These are phyloP conservation scores for Trypanosoma grayi DNA, from an alignment of 208 protist species.

Conservation along the genomic window DNA sequence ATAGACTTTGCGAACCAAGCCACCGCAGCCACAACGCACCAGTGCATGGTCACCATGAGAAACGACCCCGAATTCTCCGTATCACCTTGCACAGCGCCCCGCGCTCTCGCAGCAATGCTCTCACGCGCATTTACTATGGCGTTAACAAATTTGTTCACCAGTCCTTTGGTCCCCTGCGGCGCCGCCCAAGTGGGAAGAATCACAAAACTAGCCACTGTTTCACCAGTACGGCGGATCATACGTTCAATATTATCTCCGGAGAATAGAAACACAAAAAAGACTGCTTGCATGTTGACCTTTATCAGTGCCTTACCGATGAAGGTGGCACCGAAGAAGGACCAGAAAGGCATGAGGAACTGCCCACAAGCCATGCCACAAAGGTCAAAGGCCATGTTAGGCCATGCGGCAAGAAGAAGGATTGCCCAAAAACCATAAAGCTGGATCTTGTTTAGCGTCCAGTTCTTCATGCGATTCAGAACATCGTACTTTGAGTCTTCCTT, in stretches of 20 bases:
- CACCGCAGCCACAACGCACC: slow-evolving; percentile 61
- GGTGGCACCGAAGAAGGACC: slow-evolving; percentile 96
- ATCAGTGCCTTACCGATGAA: slow-evolving; percentile 95
- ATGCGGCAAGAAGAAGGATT: slow-evolving; percentile 92
- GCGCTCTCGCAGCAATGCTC: slow-evolving; percentile 63
- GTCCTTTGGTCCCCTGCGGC: slow-evolving; percentile 19
- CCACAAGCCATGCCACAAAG: slow-evolving; percentile 96
- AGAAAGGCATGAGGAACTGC: slow-evolving; percentile 96
- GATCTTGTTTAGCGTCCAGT: slow-evolving; percentile 77
- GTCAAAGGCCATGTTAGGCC: slow-evolving; percentile 97
- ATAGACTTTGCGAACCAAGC: slow-evolving; percentile 85
- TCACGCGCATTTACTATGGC: slow-evolving; percentile 58
- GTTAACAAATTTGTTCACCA: slow-evolving; percentile 37
- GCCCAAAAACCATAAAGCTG: slow-evolving; percentile 92
- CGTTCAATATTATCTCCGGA: slow-evolving; percentile 79
- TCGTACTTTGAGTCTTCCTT: slow-evolving; percentile 43
- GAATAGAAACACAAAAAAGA: slow-evolving; percentile 90
- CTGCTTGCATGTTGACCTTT: slow-evolving; percentile 87
- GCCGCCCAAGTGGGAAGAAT: slow-evolving; percentile 19
- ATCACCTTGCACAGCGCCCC: slow-evolving; percentile 2
- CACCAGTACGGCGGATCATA: slow-evolving; percentile 36
- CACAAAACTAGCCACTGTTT: slow-evolving; percentile 31
- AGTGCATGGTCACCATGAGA: slow-evolving; percentile 44
- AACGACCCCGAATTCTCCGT: slow-evolving; percentile 34
- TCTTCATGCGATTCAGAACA: slow-evolving; percentile 75